Evolutionary conservation across 345 rosid genomes (phyloP).

Genomic region (Sisymbrium altissimum): DNA sequence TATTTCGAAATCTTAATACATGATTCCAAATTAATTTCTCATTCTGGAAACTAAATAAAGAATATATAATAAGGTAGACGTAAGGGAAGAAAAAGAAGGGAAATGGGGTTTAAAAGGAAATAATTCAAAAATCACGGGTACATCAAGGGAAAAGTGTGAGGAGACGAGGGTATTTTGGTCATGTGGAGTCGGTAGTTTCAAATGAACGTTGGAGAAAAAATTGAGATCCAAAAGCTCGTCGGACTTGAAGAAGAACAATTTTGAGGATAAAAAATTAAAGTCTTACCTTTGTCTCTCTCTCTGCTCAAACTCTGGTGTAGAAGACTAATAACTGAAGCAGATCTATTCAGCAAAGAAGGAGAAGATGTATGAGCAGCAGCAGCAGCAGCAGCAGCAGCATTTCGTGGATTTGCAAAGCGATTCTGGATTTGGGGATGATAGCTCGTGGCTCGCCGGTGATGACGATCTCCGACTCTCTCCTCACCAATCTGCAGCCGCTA

Average conservation of each 20-base stretch:
- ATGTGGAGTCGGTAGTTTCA: not conserved
- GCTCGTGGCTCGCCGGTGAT: slow-evolving; percentile 65
- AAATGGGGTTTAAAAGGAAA: slow-evolving; percentile 3
- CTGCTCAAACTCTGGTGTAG: slow-evolving; percentile 10
- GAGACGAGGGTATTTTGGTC: slow-evolving; percentile 23
- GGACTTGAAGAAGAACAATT: slow-evolving; percentile 17
- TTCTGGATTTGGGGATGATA: slow-evolving; percentile 58
- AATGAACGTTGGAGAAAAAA: slow-evolving; percentile 32
- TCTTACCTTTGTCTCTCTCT: not conserved
- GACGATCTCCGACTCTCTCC: slow-evolving; percentile 43
- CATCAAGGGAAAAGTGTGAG: not conserved
- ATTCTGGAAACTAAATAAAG: not conserved
- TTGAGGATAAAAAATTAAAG: not conserved
- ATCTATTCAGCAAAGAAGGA: slow-evolving; percentile 13
- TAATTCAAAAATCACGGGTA: slow-evolving; percentile 5
- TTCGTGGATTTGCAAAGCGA: slow-evolving; percentile 53
- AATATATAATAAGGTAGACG: not conserved
- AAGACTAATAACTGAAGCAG: slow-evolving; percentile 30
- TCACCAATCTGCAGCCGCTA: slow-evolving; percentile 37
- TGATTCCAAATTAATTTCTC: not conserved
- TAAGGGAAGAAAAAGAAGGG: not conserved
- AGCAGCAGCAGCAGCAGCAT: slow-evolving; percentile 51
- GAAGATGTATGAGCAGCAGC: slow-evolving; percentile 55
- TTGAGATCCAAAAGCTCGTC: slow-evolving; percentile 22
- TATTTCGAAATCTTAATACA: not conserved